phyloP scores from a whole-genome alignment of 1,284 basidiomycete species.

The Inonotus hispidus region DNA sequence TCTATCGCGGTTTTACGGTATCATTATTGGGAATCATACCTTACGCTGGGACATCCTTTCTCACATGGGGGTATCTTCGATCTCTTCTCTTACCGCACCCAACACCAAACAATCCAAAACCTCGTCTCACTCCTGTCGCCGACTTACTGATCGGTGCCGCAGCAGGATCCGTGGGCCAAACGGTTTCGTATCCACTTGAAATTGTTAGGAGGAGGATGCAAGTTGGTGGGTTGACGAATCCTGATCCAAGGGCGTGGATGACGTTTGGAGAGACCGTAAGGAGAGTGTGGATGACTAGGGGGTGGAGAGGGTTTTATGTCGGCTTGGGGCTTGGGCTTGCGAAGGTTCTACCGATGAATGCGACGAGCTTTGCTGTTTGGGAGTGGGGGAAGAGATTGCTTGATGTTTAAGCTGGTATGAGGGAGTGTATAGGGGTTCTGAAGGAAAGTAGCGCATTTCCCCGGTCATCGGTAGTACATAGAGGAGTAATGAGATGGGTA shows the following conservation, averaged over 20 bases:
- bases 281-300: constrained; percentile 63
- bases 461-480: no score
- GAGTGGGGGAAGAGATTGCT: constrained; percentile 63
- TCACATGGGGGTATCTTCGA: constrained; percentile 85
- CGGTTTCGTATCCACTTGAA: constrained; percentile 94
- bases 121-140: constrained; percentile 42
- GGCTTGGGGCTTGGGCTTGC: constrained; percentile 92
- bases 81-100: constrained; percentile 49
- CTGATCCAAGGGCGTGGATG: constrained; percentile 61
- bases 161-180: constrained; percentile 88
- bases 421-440: no score
- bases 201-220: constrained; percentile 94
- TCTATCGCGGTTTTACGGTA: constrained; percentile 94
- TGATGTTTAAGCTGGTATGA: constrained; percentile 31
- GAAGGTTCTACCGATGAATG: constrained; percentile 97
- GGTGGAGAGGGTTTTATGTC: constrained; percentile 90
- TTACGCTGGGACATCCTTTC: constrained; percentile 95
- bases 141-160: constrained; percentile 83
- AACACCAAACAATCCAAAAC: constrained; percentile 26
- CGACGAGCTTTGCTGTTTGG: constrained; percentile 76
- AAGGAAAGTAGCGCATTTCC: no score
- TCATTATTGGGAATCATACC: constrained; percentile 93
- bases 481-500: neutral
- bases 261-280: constrained; percentile 74
- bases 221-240: constrained; percentile 81